Conservation (phyloP, 1,284 basidiomycete genomes). For the Ceratobasidium papillatum region DNA sequence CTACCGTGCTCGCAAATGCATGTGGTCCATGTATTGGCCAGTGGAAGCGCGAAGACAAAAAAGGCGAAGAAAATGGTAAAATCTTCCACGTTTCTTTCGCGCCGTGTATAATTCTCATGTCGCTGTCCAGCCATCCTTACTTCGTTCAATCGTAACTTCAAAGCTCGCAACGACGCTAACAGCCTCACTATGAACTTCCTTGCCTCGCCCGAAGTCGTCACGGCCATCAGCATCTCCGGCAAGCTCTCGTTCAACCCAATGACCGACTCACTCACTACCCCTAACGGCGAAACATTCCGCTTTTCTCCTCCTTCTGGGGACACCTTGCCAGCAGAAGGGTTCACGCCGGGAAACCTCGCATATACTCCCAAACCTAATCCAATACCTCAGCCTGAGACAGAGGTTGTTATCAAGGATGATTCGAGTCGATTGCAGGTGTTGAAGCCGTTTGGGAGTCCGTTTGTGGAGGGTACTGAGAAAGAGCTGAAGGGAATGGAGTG, state of each 20-base stretch:
- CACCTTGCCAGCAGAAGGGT: conserved; percentile 86
- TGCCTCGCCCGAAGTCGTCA: conserved; percentile 96
- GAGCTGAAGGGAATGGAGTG: conserved; percentile 88
- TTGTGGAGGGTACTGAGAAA: conserved; percentile 64
- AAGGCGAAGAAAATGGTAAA: conserved; percentile 91
- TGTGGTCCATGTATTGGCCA: conserved; percentile 99
- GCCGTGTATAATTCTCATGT: background rate
- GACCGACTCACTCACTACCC: conserved; percentile 79
- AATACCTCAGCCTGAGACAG: conserved; percentile 76
- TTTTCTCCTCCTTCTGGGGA: conserved; percentile 87
- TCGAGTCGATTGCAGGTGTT: conserved; percentile 90
- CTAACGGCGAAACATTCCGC: conserved; percentile 82
- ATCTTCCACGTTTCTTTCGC: background rate
- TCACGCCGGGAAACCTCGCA: conserved; percentile 76
- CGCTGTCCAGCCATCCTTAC: conserved; percentile 84
- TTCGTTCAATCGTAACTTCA: conserved; percentile 98
- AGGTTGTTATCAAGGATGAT: conserved; percentile 80
- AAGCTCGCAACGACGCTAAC: conserved; percentile 97
- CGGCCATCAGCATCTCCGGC: conserved; percentile 96
- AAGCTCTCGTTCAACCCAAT: conserved; percentile 95
- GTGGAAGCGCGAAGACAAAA: conserved; percentile 94
- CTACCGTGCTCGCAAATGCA: conserved; percentile 93
- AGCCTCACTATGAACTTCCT: conserved; percentile 97
- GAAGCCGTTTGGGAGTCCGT: conserved; percentile 86
- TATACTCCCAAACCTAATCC: conserved; percentile 86